phyloP scores from a whole-genome alignment of 257 asterid genomes.

The Prunella vulgaris region DNA sequence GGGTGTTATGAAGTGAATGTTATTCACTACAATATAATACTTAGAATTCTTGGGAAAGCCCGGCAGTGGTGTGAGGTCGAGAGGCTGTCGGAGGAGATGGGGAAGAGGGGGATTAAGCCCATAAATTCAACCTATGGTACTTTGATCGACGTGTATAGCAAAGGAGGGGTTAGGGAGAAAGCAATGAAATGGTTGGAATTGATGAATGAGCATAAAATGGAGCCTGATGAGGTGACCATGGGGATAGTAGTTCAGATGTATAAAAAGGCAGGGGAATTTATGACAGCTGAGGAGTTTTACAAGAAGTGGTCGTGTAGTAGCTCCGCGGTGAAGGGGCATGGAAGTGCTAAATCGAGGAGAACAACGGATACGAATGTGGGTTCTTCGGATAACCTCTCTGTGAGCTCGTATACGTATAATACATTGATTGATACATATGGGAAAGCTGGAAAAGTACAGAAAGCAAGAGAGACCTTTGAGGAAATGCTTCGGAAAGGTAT shows the following conservation, averaged over 20 bases:
- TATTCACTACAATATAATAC: constrained; percentile 83
- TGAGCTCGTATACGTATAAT: constrained; percentile 69
- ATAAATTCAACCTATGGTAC: constrained; percentile 93
- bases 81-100: constrained; percentile 70
- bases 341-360: constrained; percentile 23
- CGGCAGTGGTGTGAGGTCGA: constrained; percentile 65
- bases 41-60: constrained; percentile 69
- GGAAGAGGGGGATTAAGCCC: constrained; percentile 41
- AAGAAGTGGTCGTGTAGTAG: constrained; percentile 62
- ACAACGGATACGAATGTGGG: constrained; percentile 22
- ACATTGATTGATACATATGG: constrained; percentile 90
- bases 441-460: constrained; percentile 73
- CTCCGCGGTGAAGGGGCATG: constrained; percentile 17
- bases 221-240: constrained; percentile 93
- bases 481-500: constrained; percentile 65
- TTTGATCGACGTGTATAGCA: constrained; percentile 75
- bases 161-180: constrained; percentile 55
- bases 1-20: constrained; percentile 79
- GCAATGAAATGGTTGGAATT: constrained; percentile 74
- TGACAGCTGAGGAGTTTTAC: constrained; percentile 74
- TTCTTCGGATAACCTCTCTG: constrained; percentile 25
- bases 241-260: constrained; percentile 87
- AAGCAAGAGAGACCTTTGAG: constrained; percentile 67
- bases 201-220: constrained; percentile 60
- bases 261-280: constrained; percentile 80